Percentiles rank a stretch among this genome's conserved stretches.
Conservation (phyloP, 2,329 filamentous ascomycete genomes). For the Pseudocercospora ulei region DNA sequence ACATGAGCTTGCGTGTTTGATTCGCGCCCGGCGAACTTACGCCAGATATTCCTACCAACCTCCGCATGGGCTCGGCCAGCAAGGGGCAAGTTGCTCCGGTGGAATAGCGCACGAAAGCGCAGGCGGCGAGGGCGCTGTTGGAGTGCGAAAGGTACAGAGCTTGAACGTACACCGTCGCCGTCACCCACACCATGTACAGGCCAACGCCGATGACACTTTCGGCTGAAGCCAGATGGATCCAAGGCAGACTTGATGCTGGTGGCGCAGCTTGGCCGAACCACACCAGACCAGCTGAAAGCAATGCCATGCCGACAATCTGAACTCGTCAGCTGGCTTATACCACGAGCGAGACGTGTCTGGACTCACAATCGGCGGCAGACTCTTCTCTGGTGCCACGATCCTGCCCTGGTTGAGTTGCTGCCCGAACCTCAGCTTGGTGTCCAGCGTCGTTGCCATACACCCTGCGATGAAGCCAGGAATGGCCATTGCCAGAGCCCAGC, state of each 20-base stretch:
- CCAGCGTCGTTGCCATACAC: conserved; percentile 8
- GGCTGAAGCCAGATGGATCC: conserved; percentile 7
- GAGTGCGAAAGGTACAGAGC: conserved; percentile 16
- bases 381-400: conserved; percentile 13
- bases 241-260: neutral
- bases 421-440: conserved; percentile 13
- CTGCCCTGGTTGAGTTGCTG: conserved; percentile 5
- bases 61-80: conserved; percentile 11
- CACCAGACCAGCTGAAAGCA: conserved; percentile 11
- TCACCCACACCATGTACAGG: conserved; percentile 19
- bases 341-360: neutral
- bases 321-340: conserved; percentile 3
- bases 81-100: conserved; percentile 12
- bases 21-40: conserved; percentile 7
- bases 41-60: conserved; percentile 9
- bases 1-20: neutral
- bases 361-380: conserved; percentile 17
- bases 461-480: conserved; percentile 13
- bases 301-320: conserved; percentile 14
- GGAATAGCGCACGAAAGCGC: conserved; percentile 15
- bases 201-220: conserved; percentile 11
- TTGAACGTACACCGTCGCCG: conserved; percentile 16
- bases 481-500: conserved; percentile 8
- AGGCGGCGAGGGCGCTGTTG: conserved; percentile 15
- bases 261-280: conserved; percentile 12